Percentiles rank a stretch among this genome's conserved stretches.
Conservation (phyloP, 331 rosid genomes). For the Cydonia oblonga region DNA sequence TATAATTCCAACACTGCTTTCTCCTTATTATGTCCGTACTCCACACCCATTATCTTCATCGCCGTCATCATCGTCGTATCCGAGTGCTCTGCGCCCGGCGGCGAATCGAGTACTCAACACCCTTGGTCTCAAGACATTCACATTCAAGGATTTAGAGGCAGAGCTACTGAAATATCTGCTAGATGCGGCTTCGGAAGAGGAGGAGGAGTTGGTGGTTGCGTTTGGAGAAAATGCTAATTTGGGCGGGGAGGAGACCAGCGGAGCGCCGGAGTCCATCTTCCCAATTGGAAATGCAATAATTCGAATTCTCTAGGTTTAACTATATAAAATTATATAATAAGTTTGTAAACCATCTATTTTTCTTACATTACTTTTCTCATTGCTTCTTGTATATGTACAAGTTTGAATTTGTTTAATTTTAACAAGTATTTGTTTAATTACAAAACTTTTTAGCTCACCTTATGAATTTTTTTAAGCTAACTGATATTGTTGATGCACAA, state of each 20-base stretch:
- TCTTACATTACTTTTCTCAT: too few relatives aligned
- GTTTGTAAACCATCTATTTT: too few relatives aligned
- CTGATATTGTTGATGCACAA: too few relatives aligned
- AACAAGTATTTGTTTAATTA: too few relatives aligned
- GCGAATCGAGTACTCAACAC: not conserved
- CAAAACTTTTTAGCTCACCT: too few relatives aligned
- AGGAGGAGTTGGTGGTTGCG: not conserved
- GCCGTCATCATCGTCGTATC: constrained; percentile 28
- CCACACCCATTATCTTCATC: constrained; percentile 33
- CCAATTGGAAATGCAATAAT: not conserved
- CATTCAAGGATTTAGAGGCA: not conserved
- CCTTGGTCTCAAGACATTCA: not conserved
- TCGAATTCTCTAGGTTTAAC: too few relatives aligned
- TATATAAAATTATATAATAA: too few relatives aligned
- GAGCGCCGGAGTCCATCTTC: not conserved
- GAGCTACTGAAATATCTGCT: not conserved
- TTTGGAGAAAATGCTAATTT: not conserved
- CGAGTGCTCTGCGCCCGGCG: constrained; percentile 42
- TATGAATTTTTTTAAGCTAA: too few relatives aligned
- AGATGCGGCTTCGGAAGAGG: not conserved
- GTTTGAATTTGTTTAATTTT: too few relatives aligned
- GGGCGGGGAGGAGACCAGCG: not conserved
- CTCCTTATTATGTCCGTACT: constrained; percentile 50
- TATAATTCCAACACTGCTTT: constrained; percentile 55
- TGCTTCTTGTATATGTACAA: too few relatives aligned